Evolutionary conservation across 2,329 filamentous ascomycete species (phyloP), one percentile per base, ranked within the genome.

Genomic region (Ophiosphaerella narmari): DNA sequence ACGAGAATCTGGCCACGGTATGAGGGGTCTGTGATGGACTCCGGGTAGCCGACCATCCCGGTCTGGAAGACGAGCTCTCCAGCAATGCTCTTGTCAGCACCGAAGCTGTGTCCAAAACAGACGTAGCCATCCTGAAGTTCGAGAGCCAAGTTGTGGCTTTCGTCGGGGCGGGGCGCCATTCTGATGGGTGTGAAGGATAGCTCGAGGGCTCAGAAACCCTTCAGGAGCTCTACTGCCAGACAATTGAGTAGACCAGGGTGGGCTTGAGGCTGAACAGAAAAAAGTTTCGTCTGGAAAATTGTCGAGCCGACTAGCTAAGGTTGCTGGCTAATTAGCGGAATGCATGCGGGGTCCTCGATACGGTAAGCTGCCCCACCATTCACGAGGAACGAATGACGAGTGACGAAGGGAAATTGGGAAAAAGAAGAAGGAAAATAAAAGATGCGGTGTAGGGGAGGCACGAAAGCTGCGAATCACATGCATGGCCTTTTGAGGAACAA

Each of bases 11-110:
- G 93, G 55, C 90, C 90, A 42, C 89, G 87, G 77, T 94, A 93
- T 42, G 90, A 93, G 61, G 90, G 90, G 71, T 94, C 90, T 54
- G 90, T 93, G 65, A 94, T 82, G 40, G 88, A 95, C 81, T 99
- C 94, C 36, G 94, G 92, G 74, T 99, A 99, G 70, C 94, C 94
- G 65, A 97, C 94, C 92, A 97, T 96, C 76, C 94, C 94, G 50
- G 94, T 99, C 83, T 97, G 93, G 80, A 99, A 99, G 77, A 99
- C 94, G 74, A 99, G 82, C 82, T 99, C 94, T 75, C 94, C 94
- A 61, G 93, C 89, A 69, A 95, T 86, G 79, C 90, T 96, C 83
- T 92, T 96, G 70, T 90, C 83, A 58, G 93, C 92, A 76, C 94
- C 94, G 74, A 99, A 99, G 83, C 91, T 96, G 80, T 90, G 91